Evolutionary conservation across 2,329 filamentous ascomycete species (phyloP).

Genomic region (Phaeophleospora eucalypticola): DNA sequence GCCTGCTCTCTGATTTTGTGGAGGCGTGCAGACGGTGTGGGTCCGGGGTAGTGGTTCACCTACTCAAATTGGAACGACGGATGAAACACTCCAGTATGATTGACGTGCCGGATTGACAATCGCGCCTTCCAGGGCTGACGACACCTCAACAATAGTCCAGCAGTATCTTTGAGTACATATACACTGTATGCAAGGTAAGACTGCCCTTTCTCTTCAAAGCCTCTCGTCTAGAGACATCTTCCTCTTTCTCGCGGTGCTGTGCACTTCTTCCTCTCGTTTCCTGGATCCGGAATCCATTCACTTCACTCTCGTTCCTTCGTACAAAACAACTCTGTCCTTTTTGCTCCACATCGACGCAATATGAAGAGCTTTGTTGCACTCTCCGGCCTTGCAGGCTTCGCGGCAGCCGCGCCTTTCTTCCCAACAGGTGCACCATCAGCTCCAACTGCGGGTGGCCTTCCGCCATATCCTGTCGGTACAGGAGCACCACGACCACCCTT

Average conservation of each 20-base stretch:
- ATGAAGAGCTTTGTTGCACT: slow-evolving; percentile 7
- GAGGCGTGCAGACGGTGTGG: neutral
- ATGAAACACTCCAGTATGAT: neutral
- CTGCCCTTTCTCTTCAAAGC: neutral
- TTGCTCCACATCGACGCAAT: neutral
- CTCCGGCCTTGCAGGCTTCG: slow-evolving; percentile 5
- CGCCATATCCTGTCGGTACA: neutral
- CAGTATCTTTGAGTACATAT: neutral
- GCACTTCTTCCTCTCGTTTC: neutral
- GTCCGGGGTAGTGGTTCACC: too few relatives aligned
- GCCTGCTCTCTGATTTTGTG: neutral
- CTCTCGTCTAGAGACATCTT: neutral
- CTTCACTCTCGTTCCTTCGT: slow-evolving; percentile 1
- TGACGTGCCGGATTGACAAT: neutral
- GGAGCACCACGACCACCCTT: slow-evolving; percentile 2
- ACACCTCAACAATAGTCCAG: neutral
- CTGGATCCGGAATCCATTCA: slow-evolving; percentile 5
- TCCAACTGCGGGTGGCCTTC: neutral
- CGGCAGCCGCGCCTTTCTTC: slow-evolving; percentile 6
- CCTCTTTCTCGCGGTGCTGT: slow-evolving; percentile 1
- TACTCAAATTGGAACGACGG: neutral
- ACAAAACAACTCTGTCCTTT: neutral
- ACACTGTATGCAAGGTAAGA: neutral
- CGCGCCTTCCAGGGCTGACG: neutral
- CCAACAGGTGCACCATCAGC: neutral